Evolutionary conservation across 176 grass and related monocot species (phyloP).

Genomic region (Hyparrhenia diplandra): DNA sequence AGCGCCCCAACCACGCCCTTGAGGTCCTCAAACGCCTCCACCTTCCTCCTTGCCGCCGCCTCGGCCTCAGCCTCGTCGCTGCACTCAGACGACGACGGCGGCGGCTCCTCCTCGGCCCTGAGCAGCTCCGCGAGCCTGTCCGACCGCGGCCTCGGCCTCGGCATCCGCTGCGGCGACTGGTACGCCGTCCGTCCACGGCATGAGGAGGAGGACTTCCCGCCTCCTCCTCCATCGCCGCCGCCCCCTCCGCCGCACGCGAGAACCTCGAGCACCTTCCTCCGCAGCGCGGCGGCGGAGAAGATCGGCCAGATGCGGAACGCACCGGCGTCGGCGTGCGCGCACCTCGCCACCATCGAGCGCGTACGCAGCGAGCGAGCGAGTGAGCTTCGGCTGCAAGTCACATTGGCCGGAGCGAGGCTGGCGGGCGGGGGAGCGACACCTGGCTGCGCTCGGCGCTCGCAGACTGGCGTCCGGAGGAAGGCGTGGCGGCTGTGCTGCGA

Average conservation of each 20-base stretch:
- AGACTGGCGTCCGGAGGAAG: conserved; percentile 40
- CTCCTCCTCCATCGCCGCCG: not conserved
- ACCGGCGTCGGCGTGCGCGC: conserved; percentile 25
- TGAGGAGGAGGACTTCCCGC: not conserved
- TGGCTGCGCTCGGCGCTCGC: conserved; percentile 2
- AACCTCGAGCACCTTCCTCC: conserved; percentile 55
- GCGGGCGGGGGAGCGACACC: conserved; percentile 6
- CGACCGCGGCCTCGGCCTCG: conserved; percentile 34
- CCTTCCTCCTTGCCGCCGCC: conserved; percentile 25
- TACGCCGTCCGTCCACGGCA: conserved; percentile 9
- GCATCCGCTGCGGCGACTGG: conserved; percentile 18
- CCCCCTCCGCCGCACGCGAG: conserved; percentile 41
- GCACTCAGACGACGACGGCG: conserved; percentile 44
- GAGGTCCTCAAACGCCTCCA: conserved; percentile 29
- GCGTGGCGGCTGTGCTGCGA: conserved; percentile 14
- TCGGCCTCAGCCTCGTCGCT: conserved; percentile 26
- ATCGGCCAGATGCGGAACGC: conserved; percentile 62
- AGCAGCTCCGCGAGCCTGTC: conserved; percentile 69
- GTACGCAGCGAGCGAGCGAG: not conserved
- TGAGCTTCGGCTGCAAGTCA: conserved; percentile 29
- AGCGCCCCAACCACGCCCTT: conserved; percentile 52
- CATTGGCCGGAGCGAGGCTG: conserved; percentile 31
- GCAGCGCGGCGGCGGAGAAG: conserved; percentile 49
- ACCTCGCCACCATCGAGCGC: conserved; percentile 33
- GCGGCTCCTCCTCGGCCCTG: conserved; percentile 48